phyloP scores from a whole-genome alignment of 2,329 filamentous ascomycete genomes.

The Neospermospora avenae region DNA sequence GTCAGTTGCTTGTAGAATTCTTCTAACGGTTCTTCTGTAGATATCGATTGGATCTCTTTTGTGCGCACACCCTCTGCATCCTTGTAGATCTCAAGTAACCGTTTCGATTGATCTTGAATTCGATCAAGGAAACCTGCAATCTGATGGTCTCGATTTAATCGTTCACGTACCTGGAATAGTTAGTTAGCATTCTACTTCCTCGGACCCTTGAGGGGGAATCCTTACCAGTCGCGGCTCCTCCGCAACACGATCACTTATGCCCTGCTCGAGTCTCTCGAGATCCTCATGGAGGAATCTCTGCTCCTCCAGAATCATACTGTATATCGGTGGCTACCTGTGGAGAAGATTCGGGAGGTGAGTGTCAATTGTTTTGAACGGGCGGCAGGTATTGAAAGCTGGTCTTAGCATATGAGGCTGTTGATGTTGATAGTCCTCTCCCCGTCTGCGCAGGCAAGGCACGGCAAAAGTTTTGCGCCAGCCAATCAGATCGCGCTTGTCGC shows the following conservation, averaged over 20 bases:
- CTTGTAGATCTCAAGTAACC: conserved; percentile 78
- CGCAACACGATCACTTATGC: conserved; percentile 80
- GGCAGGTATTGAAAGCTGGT: not conserved
- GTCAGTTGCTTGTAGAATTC: conserved; percentile 85
- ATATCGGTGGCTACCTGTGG: not conserved
- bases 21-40: conserved; percentile 81
- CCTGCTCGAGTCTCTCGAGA: conserved; percentile 91
- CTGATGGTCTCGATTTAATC: conserved; percentile 88
- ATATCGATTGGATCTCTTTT: conserved; percentile 79
- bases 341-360: not conserved
- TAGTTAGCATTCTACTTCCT: conserved; percentile 7
- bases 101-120: conserved; percentile 80
- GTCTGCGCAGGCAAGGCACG: not conserved
- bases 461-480: conserved; percentile 21
- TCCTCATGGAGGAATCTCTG: conserved; percentile 95
- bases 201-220: conserved; percentile 29
- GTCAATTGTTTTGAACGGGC: not conserved
- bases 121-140: conserved; percentile 81
- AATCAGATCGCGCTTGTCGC: conserved; percentile 21
- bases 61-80: conserved; percentile 70
- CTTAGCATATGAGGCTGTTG: conserved; percentile 1
- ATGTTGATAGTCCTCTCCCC: conserved; percentile 1
- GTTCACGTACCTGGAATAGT: conserved; percentile 70
- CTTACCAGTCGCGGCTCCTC: conserved; percentile 86
- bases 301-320: conserved; percentile 79